Percentiles rank a stretch among this genome's conserved stretches.
These are phyloP conservation scores for Paradendryphiella salina DNA, from an alignment of 2,329 filamentous ascomycete species.

Conservation along the genomic window DNA sequence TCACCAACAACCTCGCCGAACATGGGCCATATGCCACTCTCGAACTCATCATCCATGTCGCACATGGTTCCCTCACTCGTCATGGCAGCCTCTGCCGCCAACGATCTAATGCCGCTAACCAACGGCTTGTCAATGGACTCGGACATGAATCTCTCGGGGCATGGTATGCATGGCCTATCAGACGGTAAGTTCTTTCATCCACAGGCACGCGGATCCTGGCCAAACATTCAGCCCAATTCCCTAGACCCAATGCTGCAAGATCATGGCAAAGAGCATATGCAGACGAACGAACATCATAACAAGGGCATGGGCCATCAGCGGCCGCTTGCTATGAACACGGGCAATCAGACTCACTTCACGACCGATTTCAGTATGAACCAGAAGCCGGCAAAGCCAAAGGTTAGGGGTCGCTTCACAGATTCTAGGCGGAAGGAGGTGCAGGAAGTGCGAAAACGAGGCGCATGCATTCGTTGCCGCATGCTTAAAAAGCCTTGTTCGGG, in stretches of 20 bases:
- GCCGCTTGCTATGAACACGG: slow-evolving; percentile 46
- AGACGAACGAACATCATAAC: slow-evolving; percentile 26
- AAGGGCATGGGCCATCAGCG: slow-evolving; percentile 37
- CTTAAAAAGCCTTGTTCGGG: slow-evolving; percentile 66
- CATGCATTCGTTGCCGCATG: slow-evolving; percentile 66
- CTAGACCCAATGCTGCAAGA: slow-evolving; percentile 45
- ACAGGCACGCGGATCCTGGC: slow-evolving; percentile 39
- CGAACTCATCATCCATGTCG: slow-evolving; percentile 36
- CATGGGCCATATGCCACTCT: slow-evolving; percentile 37
- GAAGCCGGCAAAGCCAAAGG: slow-evolving; percentile 51
- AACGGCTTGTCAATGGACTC: slow-evolving; percentile 43
- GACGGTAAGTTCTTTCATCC: slow-evolving; percentile 42
- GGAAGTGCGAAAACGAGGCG: slow-evolving; percentile 62
- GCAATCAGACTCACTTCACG: slow-evolving; percentile 44
- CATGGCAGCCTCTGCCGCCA: slow-evolving; percentile 48
- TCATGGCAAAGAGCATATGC: slow-evolving; percentile 34
- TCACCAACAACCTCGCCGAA: slow-evolving; percentile 44
- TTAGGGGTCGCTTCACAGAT: slow-evolving; percentile 61
- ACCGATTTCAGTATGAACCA: slow-evolving; percentile 48
- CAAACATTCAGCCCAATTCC: slow-evolving; percentile 32
- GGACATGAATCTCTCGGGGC: slow-evolving; percentile 37
- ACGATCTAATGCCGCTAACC: slow-evolving; percentile 46
- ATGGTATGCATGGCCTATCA: slow-evolving; percentile 32
- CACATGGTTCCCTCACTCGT: slow-evolving; percentile 46
- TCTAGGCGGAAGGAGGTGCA: slow-evolving; percentile 62